phyloP scores from a whole-genome alignment of 225 moss, liverwort and hornwort genomes.

The Physcomitrium patens region DNA sequence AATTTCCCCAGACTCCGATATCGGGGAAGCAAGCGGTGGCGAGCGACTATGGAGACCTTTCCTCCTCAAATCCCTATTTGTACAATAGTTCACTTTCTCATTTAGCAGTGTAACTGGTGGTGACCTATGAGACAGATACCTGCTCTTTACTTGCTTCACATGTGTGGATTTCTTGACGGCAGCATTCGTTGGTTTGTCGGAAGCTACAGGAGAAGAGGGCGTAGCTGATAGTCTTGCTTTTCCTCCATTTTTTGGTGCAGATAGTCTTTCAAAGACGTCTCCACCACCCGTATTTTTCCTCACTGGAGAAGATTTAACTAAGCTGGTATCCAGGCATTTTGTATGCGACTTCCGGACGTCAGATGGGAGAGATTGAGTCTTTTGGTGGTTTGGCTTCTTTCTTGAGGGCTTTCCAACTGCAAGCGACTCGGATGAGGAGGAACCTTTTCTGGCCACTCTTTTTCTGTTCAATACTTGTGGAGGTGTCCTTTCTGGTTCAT shows the following conservation, averaged over 20 bases:
- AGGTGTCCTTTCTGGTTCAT: slow-evolving; percentile 30
- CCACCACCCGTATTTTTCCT: slow-evolving; percentile 31
- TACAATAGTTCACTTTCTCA: slow-evolving; percentile 29
- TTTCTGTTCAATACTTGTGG: slow-evolving; percentile 48
- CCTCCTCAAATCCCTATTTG: slow-evolving; percentile 25
- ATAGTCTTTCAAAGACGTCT: slow-evolving; percentile 58
- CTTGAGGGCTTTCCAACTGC: slow-evolving; percentile 48
- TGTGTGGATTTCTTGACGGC: slow-evolving; percentile 40
- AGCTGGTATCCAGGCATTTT: slow-evolving; percentile 33
- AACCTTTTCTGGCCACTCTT: slow-evolving; percentile 52
- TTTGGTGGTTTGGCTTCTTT: slow-evolving; percentile 57
- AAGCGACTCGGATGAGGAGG: slow-evolving; percentile 58
- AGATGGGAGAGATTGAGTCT: slow-evolving; percentile 50
- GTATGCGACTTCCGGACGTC: slow-evolving; percentile 40
- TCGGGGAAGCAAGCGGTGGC: slow-evolving; percentile 49
- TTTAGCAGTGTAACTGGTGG: slow-evolving; percentile 23
- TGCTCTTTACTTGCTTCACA: slow-evolving; percentile 43
- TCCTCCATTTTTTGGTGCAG: slow-evolving; percentile 52
- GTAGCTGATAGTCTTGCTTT: slow-evolving; percentile 30
- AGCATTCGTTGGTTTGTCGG: slow-evolving; percentile 31
- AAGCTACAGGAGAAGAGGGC: slow-evolving; percentile 25
- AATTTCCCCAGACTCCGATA: slow-evolving; percentile 26
- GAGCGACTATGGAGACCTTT: slow-evolving; percentile 49
- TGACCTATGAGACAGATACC: slow-evolving; percentile 27
- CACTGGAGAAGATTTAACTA: slow-evolving; percentile 24